These are phyloP conservation scores for Populus deltoides DNA, from an alignment of 345 rosid genomes.

Conservation along the genomic window DNA sequence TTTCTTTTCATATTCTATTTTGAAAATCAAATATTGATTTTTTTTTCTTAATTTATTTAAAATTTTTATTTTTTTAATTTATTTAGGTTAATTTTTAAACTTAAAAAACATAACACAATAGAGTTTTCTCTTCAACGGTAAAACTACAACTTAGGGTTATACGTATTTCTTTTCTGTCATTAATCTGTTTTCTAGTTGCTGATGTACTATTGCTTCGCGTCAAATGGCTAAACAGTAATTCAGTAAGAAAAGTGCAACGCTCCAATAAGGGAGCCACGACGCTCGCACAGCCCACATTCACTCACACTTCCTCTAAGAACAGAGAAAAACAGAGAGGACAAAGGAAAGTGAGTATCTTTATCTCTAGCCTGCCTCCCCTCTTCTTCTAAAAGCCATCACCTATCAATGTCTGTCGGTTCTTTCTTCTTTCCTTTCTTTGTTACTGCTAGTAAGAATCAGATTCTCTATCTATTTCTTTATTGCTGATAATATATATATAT, in stretches of 20 bases:
- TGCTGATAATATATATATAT: not conserved
- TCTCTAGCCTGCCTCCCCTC: slow-evolving; percentile 19
- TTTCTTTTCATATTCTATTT: too few relatives aligned
- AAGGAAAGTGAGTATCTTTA: not conserved
- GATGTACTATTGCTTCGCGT: too few relatives aligned
- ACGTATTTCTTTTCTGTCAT: too few relatives aligned
- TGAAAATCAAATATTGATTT: too few relatives aligned
- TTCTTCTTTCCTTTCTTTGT: not conserved
- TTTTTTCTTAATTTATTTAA: too few relatives aligned
- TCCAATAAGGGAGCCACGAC: not conserved
- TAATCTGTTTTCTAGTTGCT: too few relatives aligned
- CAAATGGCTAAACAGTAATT: not conserved
- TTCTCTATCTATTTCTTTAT: slow-evolving; percentile 1
- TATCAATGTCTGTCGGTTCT: not conserved
- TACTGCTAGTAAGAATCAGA: not conserved
- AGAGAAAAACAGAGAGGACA: not conserved
- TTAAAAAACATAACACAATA: too few relatives aligned
- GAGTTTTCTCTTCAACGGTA: too few relatives aligned
- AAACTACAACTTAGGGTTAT: too few relatives aligned
- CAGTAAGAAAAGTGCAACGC: not conserved
- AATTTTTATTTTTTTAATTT: too few relatives aligned
- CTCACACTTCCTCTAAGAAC: not conserved
- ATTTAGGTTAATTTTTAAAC: too few relatives aligned
- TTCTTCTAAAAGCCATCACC: not conserved
- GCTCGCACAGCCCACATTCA: not conserved